Evolutionary conservation across 257 asterid species (phyloP), one percentile per base, ranked within the genome.

Genomic region (Nicotiana noctiflora): DNA sequence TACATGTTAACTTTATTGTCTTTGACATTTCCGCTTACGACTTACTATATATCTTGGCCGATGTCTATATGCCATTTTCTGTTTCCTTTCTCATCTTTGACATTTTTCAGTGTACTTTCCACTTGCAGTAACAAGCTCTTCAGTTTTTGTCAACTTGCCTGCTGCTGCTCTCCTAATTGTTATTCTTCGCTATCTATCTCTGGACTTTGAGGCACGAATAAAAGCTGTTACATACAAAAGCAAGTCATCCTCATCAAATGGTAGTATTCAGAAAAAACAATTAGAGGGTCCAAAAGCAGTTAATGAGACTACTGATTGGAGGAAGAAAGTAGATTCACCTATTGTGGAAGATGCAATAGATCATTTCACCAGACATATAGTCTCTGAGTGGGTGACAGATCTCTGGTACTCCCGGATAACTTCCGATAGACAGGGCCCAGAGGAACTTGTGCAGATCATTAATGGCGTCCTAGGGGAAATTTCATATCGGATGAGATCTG

Each of bases 331-430:
- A 82, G 93, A 90, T 90, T 96, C 99, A 19, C 96, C 96, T 55
- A 84, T 87, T 79, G 99, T 94, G 80, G 99, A 93, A 90, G 95
- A 91, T 72, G 97, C 99, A 79, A 91, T 96, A 79, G 97, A 94
- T 76, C 91, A 89, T 29, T 96, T 96, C 89, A 89, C 90, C 46
- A 87, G 92, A 86, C 99, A 94, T 82, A 89, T 94, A 46, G 94
- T 96, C 85, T 94, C 98, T 51, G 99, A 96, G 89, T 96, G 98
- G 98, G 97, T 96, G 81, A 91, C 98, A 76, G 91, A 90, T 83
- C 92, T 96, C 83, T 96, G 99, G 99, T 96, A 94, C 88, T 88
- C 95, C 52, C 98, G 97, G 81, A 72, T 96, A 83, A 96, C 99
- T 82, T 89, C 98, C 74, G 99, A 96, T 85, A 87, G 87, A 87